phyloP scores from a whole-genome alignment of 2,329 filamentous ascomycete species.

The Fusarium napiforme region DNA sequence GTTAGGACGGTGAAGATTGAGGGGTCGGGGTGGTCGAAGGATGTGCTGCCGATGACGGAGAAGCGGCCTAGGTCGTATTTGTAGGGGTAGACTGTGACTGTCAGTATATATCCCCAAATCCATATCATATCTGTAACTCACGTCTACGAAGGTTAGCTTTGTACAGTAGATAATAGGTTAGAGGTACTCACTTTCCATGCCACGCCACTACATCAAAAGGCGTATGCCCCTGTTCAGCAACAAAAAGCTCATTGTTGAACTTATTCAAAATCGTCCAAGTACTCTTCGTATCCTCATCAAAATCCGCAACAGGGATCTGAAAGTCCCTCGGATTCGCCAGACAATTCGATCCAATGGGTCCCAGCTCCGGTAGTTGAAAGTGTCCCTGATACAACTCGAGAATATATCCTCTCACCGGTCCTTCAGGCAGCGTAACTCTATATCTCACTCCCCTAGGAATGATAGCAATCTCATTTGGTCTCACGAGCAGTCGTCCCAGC shows the following conservation, averaged over 20 bases:
- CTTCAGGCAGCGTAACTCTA: constrained; percentile 70
- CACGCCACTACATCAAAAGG: constrained; percentile 85
- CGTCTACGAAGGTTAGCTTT: constrained; percentile 22
- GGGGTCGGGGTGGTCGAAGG: constrained; percentile 76
- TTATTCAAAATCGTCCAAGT: constrained; percentile 68
- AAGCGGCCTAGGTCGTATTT: constrained; percentile 86
- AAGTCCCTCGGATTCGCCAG: constrained; percentile 81
- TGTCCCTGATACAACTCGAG: constrained; percentile 79
- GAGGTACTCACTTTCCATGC: constrained; percentile 78
- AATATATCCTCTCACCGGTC: constrained; percentile 76
- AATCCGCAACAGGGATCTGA: constrained; percentile 74
- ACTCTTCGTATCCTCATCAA: constrained; percentile 68
- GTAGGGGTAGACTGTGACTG: constrained; percentile 62
- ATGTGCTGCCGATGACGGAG: constrained; percentile 77
- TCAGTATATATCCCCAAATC: not conserved
- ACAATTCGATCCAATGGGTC: constrained; percentile 77
- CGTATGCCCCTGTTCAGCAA: constrained; percentile 68
- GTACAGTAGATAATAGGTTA: rapidly evolving
- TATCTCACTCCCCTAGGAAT: constrained; percentile 80
- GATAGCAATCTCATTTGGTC: constrained; percentile 80
- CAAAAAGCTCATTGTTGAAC: constrained; percentile 73
- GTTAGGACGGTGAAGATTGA: constrained; percentile 81
- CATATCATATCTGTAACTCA: not conserved
- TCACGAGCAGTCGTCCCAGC: constrained; percentile 76
- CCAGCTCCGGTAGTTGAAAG: constrained; percentile 76